Evolutionary conservation across 225 moss, liverwort and hornwort genomes (phyloP), one percentile per base, ranked within the genome.

Genomic region (Sphagnum tenellum): DNA sequence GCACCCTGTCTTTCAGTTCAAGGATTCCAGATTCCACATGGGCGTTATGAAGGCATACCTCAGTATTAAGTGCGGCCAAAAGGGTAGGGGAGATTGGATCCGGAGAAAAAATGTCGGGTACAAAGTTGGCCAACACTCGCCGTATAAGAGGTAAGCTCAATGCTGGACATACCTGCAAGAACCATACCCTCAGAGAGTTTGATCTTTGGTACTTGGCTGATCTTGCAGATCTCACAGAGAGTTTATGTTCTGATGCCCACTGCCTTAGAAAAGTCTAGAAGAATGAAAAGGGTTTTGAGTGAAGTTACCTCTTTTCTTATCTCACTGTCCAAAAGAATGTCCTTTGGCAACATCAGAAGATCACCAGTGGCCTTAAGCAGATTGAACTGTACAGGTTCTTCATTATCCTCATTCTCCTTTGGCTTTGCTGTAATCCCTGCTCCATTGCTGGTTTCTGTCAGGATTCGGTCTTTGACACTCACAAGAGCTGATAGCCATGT

Each of bases 1-100:
- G 29, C 29, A 29, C 29, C 29, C 29, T 29, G 29, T 29, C 29
- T 29, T 29, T 29, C 29, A 29, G 29, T 29, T 29, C 29, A 29
- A 29, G 29, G 29, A 29, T 29, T 29, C 29, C 29, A 29, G 29
- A 29, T 29, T 29, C 29, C 29, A 29, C 29, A 29, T n/a, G 29
- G 29, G 0, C 48, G 45, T 59, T 4, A 46, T n/a, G n/a, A 51
- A 52, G 12, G 61, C 73, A 50, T 72, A 93, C 96, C 96, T 98
- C 96, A 46, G 96, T 89, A 78, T 92, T 90, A 3, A 98, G 73
- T 8, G 96, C 96, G 45, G 90, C 90, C 68, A 98, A 74, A 67
- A 98, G 93, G 29, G 88, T 90, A 51, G 90, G 93, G 14, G 93
- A 81, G 60, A 98, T 85, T 47, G 93, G 92, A 76, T 98, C 96